Percentiles rank a stretch among this genome's conserved stretches.
These are phyloP conservation scores for Yarrowia sp. DNA, from an alignment of 805 yeast genomes.

Conservation along the genomic window DNA sequence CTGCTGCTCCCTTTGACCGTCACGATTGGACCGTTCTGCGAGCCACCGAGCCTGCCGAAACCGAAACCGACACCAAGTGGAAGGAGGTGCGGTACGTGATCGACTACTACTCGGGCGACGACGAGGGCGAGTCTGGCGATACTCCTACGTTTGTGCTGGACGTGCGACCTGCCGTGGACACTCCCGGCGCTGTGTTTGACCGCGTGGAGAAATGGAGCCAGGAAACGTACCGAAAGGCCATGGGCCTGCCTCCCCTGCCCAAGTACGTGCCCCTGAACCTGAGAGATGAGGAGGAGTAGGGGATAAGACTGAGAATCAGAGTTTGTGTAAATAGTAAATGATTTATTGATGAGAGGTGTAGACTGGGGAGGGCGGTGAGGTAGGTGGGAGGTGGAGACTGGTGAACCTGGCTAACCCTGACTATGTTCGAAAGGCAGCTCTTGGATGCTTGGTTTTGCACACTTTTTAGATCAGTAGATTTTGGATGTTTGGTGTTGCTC, in stretches of 20 bases:
- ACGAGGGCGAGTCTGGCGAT: constrained; percentile 75
- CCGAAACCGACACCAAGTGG: constrained; percentile 56
- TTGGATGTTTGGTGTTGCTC: no score
- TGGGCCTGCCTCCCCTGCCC: constrained; percentile 55
- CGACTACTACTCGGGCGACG: constrained; percentile 96
- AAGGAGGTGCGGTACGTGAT: constrained; percentile 85
- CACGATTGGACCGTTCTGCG: constrained; percentile 98
- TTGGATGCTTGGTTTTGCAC: no score
- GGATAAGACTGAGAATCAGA: not conserved
- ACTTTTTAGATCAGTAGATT: no score
- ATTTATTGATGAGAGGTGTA: not conserved
- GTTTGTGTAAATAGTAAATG: constrained; percentile 32
- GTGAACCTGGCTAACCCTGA: no score
- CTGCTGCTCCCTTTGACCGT: constrained; percentile 93
- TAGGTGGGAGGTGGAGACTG: no score
- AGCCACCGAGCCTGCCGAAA: constrained; percentile 51
- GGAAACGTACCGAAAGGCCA: constrained; percentile 72
- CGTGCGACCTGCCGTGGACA: constrained; percentile 94
- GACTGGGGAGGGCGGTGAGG: no score
- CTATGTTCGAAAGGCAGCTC: no score
- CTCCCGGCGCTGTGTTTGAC: constrained; percentile 65
- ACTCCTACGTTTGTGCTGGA: constrained; percentile 91
- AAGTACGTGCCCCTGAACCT: constrained; percentile 7
- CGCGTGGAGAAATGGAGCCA: constrained; percentile 71
- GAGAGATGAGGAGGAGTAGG: constrained; percentile 3